Percentiles rank a stretch among this genome's conserved stretches.
Evolutionary conservation across 805 yeast genomes (phyloP).

Genomic region (Nakazawaea wickerhamii): DNA sequence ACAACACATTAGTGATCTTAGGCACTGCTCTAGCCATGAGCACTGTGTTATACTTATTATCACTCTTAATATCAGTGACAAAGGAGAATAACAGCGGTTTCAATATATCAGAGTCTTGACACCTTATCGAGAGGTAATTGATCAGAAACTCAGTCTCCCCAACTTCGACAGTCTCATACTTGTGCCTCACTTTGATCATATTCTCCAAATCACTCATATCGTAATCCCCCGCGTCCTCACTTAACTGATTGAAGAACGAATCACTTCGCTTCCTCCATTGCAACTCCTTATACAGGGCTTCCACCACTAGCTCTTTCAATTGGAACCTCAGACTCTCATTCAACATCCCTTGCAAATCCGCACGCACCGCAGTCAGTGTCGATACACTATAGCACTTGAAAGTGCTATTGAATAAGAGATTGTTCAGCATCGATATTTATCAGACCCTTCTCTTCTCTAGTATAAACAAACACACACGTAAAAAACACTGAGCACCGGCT

Average conservation of each 20-base stretch:
- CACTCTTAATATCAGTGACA: not conserved
- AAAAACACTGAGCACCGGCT: not conserved
- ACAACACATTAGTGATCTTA: not conserved
- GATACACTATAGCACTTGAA: slow-evolving; percentile 9
- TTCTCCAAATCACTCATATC: slow-evolving; percentile 2
- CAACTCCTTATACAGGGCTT: not conserved
- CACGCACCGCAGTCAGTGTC: not conserved
- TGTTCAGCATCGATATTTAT: not conserved
- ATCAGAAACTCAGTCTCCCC: not conserved
- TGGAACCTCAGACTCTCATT: not conserved
- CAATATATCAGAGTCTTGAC: slow-evolving; percentile 3
- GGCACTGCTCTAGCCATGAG: slow-evolving; percentile 9
- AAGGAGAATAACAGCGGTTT: slow-evolving; percentile 8
- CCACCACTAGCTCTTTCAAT: slow-evolving; percentile 3
- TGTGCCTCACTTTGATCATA: slow-evolving; percentile 1
- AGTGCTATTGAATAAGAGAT: slow-evolving; percentile 1
- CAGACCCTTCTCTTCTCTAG: not conserved
- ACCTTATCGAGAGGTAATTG: slow-evolving; percentile 4
- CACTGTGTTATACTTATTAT: slow-evolving; percentile 1
- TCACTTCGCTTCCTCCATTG: slow-evolving; percentile 5
- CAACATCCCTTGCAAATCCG: not conserved
- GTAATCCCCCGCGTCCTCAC: not conserved
- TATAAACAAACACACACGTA: not conserved
- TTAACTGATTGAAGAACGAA: not conserved
- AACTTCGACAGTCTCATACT: not conserved